These are phyloP conservation scores for Onygenales sp. DNA, from an alignment of 2,329 filamentous ascomycete genomes.

Conservation along the genomic window DNA sequence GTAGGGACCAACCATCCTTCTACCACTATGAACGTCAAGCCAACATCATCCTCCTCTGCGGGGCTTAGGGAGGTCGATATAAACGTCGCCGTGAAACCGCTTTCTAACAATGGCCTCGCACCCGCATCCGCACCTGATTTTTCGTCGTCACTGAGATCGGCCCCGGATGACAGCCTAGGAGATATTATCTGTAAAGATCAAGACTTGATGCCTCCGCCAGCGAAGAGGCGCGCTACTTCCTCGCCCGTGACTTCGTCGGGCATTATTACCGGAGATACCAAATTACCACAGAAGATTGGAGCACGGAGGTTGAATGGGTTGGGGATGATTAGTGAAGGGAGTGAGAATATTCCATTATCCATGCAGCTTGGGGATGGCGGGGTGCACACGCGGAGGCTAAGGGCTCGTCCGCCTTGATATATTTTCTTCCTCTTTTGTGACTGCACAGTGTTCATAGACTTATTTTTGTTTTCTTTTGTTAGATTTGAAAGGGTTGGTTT, in stretches of 20 bases:
- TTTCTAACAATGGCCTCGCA: slow-evolving; percentile 10
- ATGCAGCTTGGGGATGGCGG: slow-evolving; percentile 10
- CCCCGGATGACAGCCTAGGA: neutral
- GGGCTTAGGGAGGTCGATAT: slow-evolving; percentile 45
- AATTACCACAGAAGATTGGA: slow-evolving; percentile 33
- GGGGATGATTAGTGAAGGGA: slow-evolving; percentile 25
- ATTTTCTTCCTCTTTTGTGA: neutral
- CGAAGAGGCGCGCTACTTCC: slow-evolving; percentile 13
- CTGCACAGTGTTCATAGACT: neutral
- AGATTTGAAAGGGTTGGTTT: too few relatives aligned
- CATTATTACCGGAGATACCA: slow-evolving; percentile 24
- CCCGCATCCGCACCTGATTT: neutral
- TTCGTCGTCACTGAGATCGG: neutral
- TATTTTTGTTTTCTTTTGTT: neutral
- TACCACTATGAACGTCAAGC: slow-evolving; percentile 13
- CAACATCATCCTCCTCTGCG: slow-evolving; percentile 26
- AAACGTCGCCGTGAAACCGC: slow-evolving; percentile 33
- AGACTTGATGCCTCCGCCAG: slow-evolving; percentile 20
- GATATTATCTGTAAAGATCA: slow-evolving; percentile 16
- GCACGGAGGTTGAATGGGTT: slow-evolving; percentile 20
- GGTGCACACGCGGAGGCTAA: neutral
- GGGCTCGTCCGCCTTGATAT: neutral
- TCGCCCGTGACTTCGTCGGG: slow-evolving; percentile 12
- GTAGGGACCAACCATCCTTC: slow-evolving; percentile 23
- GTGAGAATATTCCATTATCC: slow-evolving; percentile 32